Percentiles rank a stretch among this genome's conserved stretches.
phyloP scores from a whole-genome alignment of 2,329 filamentous ascomycete species.

The Akanthomyces uredinophilus region DNA sequence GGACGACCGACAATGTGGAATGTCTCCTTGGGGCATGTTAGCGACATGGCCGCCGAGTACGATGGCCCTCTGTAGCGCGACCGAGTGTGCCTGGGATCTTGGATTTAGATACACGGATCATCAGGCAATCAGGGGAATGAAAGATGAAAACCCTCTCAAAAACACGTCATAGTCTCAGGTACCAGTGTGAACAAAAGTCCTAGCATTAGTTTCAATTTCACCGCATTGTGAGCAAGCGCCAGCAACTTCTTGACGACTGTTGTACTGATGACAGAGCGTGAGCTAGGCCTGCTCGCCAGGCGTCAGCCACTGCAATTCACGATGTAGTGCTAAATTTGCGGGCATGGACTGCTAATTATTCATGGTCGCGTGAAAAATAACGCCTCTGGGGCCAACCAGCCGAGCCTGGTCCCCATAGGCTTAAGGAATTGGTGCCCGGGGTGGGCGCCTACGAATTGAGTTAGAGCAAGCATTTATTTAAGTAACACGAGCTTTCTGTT shows the following conservation, averaged over 20 bases:
- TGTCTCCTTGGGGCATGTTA: neutral
- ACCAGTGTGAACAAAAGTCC: conserved; percentile 10
- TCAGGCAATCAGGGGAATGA: no score
- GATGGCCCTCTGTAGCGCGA: neutral
- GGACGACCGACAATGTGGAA: conserved; percentile 8
- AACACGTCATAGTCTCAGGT: neutral
- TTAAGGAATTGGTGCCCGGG: no score
- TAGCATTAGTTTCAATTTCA: neutral
- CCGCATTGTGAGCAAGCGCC: neutral
- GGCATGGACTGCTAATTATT: neutral
- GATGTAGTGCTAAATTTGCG: neutral
- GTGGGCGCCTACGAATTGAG: neutral
- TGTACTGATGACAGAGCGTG: neutral
- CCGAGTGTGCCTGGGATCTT: neutral
- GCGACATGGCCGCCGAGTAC: conserved; percentile 8
- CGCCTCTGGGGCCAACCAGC: neutral
- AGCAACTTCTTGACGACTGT: neutral
- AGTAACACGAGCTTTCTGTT: neutral
- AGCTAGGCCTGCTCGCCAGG: no score
- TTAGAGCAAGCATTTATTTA: neutral
- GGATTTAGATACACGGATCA: neutral
- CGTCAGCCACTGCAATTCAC: neutral
- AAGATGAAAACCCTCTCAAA: neutral
- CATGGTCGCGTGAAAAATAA: neutral
- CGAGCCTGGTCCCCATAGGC: neutral